These are phyloP conservation scores for Hypoxylon sp. DNA, from an alignment of 2,329 filamentous ascomycete genomes.

Conservation along the genomic window DNA sequence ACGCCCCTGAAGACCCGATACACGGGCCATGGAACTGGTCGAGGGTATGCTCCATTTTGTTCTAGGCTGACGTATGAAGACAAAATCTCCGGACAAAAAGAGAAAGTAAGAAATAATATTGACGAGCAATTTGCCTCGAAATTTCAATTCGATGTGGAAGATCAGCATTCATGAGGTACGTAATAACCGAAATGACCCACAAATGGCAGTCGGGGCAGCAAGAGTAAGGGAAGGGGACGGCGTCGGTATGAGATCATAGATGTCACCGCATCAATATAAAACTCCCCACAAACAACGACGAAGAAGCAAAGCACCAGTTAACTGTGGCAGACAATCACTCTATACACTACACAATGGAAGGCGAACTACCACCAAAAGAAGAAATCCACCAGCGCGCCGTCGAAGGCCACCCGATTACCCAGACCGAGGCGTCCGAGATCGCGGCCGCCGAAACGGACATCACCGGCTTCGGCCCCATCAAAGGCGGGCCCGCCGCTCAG, in stretches of 20 bases:
- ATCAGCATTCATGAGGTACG: neutral
- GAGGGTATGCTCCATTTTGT: no score
- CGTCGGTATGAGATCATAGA: slow-evolving; percentile 22
- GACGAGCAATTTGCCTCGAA: neutral
- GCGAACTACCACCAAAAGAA: slow-evolving; percentile 39
- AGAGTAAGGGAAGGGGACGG: no score
- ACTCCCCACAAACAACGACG: neutral
- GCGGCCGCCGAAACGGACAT: slow-evolving; percentile 48
- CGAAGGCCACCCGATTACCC: slow-evolving; percentile 48
- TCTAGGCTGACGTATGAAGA: no score
- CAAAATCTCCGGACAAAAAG: no score
- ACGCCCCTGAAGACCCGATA: no score
- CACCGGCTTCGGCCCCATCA: slow-evolving; percentile 51
- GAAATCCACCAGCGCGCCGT: slow-evolving; percentile 41
- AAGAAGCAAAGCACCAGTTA: neutral
- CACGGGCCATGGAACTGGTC: no score
- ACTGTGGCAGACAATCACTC: neutral
- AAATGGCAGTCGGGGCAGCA: neutral
- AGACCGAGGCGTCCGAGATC: slow-evolving; percentile 47
- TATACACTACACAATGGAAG: slow-evolving; percentile 12
- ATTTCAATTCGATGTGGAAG: neutral
- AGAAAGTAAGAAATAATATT: neutral
- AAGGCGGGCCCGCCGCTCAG: slow-evolving; percentile 52
- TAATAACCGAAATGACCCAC: slow-evolving; percentile 15
- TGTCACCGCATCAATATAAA: slow-evolving; percentile 1